These are phyloP conservation scores for Parathielavia hyrcaniae DNA, from an alignment of 495 filamentous ascomycete genomes.

Conservation along the genomic window DNA sequence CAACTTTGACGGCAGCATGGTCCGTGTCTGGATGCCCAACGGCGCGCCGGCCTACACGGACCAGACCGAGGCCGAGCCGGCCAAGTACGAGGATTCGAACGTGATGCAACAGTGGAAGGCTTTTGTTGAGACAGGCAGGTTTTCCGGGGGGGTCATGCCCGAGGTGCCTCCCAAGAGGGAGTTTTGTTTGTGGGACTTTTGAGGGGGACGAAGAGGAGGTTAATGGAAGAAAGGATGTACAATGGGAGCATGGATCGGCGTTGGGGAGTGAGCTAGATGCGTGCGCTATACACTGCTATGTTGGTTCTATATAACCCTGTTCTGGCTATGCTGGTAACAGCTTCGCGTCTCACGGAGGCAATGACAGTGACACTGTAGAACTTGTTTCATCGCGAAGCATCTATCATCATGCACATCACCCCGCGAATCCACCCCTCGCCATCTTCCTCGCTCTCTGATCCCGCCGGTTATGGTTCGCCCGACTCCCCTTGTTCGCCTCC, in stretches of 20 bases:
- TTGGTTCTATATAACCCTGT: too few relatives aligned
- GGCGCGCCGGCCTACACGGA: slow-evolving; percentile 56
- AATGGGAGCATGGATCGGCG: not conserved
- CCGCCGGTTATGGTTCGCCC: slow-evolving; percentile 60
- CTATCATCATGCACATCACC: not conserved
- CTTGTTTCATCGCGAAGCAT: too few relatives aligned
- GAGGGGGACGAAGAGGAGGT: slow-evolving; percentile 8
- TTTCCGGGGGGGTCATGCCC: slow-evolving; percentile 59
- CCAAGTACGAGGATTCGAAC: slow-evolving; percentile 39
- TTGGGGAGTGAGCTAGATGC: not conserved
- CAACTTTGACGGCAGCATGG: slow-evolving; percentile 39
- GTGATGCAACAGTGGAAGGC: slow-evolving; percentile 53
- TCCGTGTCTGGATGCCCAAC: slow-evolving; percentile 62
- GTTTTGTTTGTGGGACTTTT: slow-evolving; percentile 68
- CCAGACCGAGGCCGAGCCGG: slow-evolving; percentile 46
- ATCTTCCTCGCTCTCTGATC: slow-evolving; percentile 75
- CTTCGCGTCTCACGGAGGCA: too few relatives aligned
- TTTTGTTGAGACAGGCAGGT: slow-evolving; percentile 55
- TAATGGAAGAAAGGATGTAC: not conserved
- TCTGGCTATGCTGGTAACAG: too few relatives aligned
- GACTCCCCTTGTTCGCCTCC: slow-evolving; percentile 57
- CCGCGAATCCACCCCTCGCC: slow-evolving; percentile 42
- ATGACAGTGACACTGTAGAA: too few relatives aligned
- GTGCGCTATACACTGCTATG: too few relatives aligned
- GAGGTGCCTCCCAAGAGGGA: slow-evolving; percentile 66